phyloP scores from a whole-genome alignment of 345 rosid genomes.

The Combretum micranthum region DNA sequence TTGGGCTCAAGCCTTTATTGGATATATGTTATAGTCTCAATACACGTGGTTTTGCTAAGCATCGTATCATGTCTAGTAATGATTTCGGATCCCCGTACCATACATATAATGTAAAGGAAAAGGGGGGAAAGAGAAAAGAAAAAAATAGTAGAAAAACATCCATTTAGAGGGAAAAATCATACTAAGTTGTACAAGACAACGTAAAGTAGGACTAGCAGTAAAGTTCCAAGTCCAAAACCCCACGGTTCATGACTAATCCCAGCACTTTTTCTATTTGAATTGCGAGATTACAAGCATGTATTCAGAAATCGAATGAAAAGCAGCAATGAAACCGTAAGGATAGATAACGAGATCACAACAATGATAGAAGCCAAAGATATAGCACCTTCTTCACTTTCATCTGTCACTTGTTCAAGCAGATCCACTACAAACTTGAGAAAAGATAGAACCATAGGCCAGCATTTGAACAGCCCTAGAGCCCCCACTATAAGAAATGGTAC shows the following conservation, averaged over 20 bases:
- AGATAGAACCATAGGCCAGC: conserved; percentile 17
- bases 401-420: conserved; percentile 4
- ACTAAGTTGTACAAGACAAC: conserved; percentile 17
- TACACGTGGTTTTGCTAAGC: too few species aligned
- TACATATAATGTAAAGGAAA: too few species aligned
- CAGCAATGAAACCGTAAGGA: conserved; percentile 19
- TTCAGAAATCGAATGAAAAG: conserved; percentile 7
- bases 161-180: background rate
- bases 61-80: too few species aligned
- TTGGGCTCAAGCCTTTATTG: too few species aligned
- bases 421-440: conserved; percentile 5
- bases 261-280: background rate
- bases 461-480: conserved; percentile 22
- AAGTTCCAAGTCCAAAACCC: conserved; percentile 31
- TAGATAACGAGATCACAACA: conserved; percentile 10
- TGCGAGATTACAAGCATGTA: background rate
- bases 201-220: conserved; percentile 31
- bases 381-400: conserved; percentile 9
- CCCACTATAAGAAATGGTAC: conserved; percentile 40
- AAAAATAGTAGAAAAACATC: too few species aligned
- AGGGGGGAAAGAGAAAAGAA: too few species aligned
- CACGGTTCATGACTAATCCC: conserved; percentile 14
- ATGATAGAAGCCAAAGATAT: conserved; percentile 1
- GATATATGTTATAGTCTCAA: too few species aligned
- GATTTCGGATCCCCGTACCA: too few species aligned